phyloP scores from a whole-genome alignment of 116 monocot genomes.

The Papilionanthe hybrid region DNA sequence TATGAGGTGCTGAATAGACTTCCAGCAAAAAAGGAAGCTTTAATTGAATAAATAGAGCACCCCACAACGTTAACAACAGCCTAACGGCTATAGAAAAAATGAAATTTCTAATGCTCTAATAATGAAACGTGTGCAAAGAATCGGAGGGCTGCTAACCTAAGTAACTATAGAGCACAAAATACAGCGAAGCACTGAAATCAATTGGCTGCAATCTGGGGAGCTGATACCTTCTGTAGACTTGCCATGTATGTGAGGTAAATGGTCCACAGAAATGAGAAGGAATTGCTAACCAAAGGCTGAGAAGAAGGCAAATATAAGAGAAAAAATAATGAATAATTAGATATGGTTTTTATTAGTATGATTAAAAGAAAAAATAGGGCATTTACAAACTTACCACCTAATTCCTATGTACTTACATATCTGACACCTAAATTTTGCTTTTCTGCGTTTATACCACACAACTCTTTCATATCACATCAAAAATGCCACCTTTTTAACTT shows the following conservation, averaged over 20 bases:
- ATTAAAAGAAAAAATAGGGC: neutral
- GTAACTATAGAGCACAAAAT: neutral
- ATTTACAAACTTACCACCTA: too few species aligned
- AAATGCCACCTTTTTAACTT: too few species aligned
- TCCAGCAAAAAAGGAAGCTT: neutral
- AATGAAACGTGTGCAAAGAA: neutral
- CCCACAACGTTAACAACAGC: too few species aligned
- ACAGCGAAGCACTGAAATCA: neutral
- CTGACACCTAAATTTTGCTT: too few species aligned
- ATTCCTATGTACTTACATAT: too few species aligned
- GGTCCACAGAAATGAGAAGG: constrained; percentile 88
- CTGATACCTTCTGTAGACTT: constrained; percentile 43
- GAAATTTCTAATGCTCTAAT: too few species aligned
- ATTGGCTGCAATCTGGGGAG: constrained; percentile 5
- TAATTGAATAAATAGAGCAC: neutral
- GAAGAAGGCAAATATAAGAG: neutral
- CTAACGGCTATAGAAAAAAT: too few species aligned
- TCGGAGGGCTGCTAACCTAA: neutral
- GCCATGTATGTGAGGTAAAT: constrained; percentile 93
- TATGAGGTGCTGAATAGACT: neutral
- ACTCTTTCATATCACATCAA: too few species aligned
- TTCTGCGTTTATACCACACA: too few species aligned
- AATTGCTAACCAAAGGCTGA: constrained; percentile 92
- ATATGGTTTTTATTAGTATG: neutral
- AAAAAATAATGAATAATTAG: neutral